Evolutionary conservation across 2,329 filamentous ascomycete genomes (phyloP), one percentile per base, ranked within the genome.

Genomic region (Pseudomassariella vexata): DNA sequence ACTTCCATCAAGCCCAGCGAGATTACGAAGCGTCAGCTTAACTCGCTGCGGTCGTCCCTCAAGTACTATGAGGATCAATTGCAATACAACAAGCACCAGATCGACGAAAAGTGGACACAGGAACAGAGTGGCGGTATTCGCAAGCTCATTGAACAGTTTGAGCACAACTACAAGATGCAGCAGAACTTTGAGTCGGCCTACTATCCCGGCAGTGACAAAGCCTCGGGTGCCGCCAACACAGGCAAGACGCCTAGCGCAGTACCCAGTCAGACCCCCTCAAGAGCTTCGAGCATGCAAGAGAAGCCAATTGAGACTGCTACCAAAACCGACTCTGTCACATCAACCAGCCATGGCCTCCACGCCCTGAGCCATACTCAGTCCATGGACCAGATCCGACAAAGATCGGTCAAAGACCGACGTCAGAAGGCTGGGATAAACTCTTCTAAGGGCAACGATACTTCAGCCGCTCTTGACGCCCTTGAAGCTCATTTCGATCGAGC

Each of bases 1-100:
- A 76, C 74, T n/a, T 77, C 74, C 6, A 79, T 79, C 39, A 65
- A 66, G 15, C 68, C 66, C 4, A 79, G 74, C 43, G 70, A 75
- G n/a, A 75, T 79, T 42, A 78, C 72, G 6, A 72, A 60, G 47
- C 73, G 70, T 42, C 74, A 79, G 42, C 65, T 79, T 30, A 63
- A 68, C 15, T 55, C 58, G 24, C 62, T 80, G 33, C 65, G 63
- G 24, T 45, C 49, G n/a, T 65, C 66, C n/a, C 59, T 80, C 37
- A 73, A 68, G 45, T 68, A 70, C 36, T 60, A 71, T 24, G 68
- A 78, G 40, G 68, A 74, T 37, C 75, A 81, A 42, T 52, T 80
- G 26, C 65, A 68, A 32, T 77, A 73, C 58, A 79, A 80, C 47
- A 70, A 66, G 41, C 73, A 79, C 40, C 75, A 79, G 42, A 75